Base-by-base conservation (phyloP, 2,329 filamentous ascomycete species). In the Fusarium miscanthi region DNA sequence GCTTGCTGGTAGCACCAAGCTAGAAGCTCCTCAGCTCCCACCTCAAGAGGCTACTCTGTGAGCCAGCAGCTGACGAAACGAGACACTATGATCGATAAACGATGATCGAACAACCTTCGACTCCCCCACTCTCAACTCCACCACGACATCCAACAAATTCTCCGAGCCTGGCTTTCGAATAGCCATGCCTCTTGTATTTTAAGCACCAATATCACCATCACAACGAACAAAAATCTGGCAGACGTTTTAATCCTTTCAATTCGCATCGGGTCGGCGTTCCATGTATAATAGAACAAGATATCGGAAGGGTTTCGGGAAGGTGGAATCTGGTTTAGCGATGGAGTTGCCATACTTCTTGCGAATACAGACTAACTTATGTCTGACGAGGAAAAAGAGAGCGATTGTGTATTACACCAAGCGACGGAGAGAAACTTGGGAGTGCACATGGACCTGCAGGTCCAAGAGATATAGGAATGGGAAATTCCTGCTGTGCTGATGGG, bases 1-100 rank as follows among this genome's bases (percentile, higher is more conserved):
- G 92, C 93, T 97, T 89, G 93, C 95, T 40, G 93, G 94, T 72
- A 92, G 92, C 82, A 97, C 94, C 73, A 92, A 92, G 85, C 85
- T 97, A 77, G 94, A 97, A 85, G 90, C 79, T 59, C 80, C 80
- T 30, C 77, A 79, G 65, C 77, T 77, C 23, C 80, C 80, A 48
- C 79, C 79, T n/a, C 78, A 69, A 56, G 78, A 80, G 60, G 62
- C 69, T n/a, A 75, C 74, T 27, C 53, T 81, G 67, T 81, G 73
- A 73, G 37, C 45, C 37, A 59, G n/a, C 31, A 27, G 54, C 51
- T 52, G 40, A 70, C 61, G 45, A 68, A 23, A 67, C 53, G 48
- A 73, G 57, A 46, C 33, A 59, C n/a, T 31, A 73, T 62, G 53
- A 65, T 60, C 59, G 25, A 66, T 59, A 45, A 54, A 67, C 48